These are phyloP conservation scores for Pythium angustatum DNA, from an alignment of 352 stramenopile species.

Conservation along the genomic window DNA sequence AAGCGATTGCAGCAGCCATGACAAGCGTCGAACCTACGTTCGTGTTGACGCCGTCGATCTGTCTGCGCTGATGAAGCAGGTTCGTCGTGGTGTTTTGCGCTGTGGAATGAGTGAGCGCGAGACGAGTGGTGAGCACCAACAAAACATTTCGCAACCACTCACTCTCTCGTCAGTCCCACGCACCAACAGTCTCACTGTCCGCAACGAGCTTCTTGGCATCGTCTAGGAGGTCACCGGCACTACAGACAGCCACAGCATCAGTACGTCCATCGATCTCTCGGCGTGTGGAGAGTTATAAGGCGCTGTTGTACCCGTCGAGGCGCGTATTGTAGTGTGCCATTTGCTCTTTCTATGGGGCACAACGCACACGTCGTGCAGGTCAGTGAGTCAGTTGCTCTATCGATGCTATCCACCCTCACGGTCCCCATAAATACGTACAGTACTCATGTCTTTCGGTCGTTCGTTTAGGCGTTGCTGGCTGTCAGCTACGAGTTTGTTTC, in stretches of 20 bases:
- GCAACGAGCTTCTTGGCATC: constrained; percentile 73
- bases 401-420: too few relatives aligned
- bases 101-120: constrained; percentile 11
- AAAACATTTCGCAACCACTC: too few relatives aligned
- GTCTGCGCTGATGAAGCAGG: constrained; percentile 63
- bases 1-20: constrained; percentile 2
- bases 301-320: constrained; percentile 45
- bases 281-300: background rate
- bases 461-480: constrained; percentile 64
- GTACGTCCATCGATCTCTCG: too few relatives aligned
- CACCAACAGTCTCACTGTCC: constrained; percentile 63
- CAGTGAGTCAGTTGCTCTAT: too few relatives aligned
- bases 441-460: constrained; percentile 40
- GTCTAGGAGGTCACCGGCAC: constrained; percentile 67
- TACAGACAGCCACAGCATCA: constrained; percentile 14
- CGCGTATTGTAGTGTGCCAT: constrained; percentile 74
- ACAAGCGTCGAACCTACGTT: too few relatives aligned
- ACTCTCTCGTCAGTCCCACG: too few relatives aligned
- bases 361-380: too few relatives aligned
- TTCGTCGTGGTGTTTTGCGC: constrained; percentile 72
- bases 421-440: constrained; percentile 30
- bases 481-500: constrained; percentile 72
- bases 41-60: constrained; percentile 69
- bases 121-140: too few relatives aligned
- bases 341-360: constrained; percentile 78